These are phyloP conservation scores for Geranomyces michiganensis DNA, from an alignment of 192 early-diverging fungal species.

Conservation along the genomic window DNA sequence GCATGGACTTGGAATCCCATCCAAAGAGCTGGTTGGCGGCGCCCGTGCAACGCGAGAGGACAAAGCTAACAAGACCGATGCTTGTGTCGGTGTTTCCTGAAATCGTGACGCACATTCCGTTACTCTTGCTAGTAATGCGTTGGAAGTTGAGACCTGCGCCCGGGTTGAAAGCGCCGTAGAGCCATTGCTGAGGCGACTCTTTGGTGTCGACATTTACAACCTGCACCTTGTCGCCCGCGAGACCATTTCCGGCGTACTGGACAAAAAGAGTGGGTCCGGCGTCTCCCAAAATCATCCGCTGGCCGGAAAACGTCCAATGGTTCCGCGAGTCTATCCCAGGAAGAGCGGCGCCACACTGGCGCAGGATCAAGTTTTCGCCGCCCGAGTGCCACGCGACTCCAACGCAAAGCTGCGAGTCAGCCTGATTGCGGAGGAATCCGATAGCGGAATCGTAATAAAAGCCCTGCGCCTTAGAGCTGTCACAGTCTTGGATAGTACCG, in stretches of 20 bases:
- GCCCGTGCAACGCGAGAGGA: not conserved
- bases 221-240: not conserved
- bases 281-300: not conserved
- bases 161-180: constrained; percentile 4
- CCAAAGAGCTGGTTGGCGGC: constrained; percentile 1
- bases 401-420: constrained; percentile 7
- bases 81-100: not conserved
- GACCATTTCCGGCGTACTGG: constrained; percentile 1
- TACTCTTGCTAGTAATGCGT: not conserved
- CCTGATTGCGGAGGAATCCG: constrained; percentile 10
- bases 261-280: not conserved
- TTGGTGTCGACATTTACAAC: not conserved
- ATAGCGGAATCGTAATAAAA: not conserved
- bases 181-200: not conserved
- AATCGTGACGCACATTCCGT: not conserved
- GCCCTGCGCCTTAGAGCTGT: not conserved
- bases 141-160: constrained; percentile 7
- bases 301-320: not conserved
- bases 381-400: not conserved
- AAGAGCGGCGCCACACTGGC: not conserved
- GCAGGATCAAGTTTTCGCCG: not conserved
- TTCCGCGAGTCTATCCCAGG: not conserved
- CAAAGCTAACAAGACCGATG: not conserved
- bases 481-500: not conserved
- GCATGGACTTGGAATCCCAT: not conserved